Percentiles rank a stretch among this genome's conserved stretches.
Evolutionary conservation across 2,329 filamentous ascomycete genomes (phyloP).

Genomic region (Pestalotiopsis sp.): DNA sequence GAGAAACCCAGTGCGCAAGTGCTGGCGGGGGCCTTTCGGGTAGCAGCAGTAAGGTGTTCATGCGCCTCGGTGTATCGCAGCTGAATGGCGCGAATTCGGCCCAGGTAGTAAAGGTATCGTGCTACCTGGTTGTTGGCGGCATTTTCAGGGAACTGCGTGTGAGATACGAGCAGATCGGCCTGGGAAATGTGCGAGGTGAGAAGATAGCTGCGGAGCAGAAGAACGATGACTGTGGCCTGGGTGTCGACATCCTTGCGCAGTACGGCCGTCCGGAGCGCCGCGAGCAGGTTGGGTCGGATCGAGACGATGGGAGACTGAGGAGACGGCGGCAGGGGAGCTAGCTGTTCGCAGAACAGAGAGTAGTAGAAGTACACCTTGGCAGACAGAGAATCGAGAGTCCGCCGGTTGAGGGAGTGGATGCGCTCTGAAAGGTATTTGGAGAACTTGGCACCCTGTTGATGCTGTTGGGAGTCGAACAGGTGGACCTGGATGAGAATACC

Average conservation of each 20-base stretch:
- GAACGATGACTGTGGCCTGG: constrained; percentile 93
- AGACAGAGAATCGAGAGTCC: constrained; percentile 89
- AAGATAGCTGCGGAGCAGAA: constrained; percentile 94
- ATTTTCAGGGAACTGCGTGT: constrained; percentile 91
- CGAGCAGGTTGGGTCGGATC: constrained; percentile 83
- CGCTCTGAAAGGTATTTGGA: constrained; percentile 81
- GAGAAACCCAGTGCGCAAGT: constrained; percentile 91
- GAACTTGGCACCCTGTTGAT: constrained; percentile 79
- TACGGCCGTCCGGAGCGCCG: constrained; percentile 91
- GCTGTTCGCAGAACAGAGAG: constrained; percentile 90
- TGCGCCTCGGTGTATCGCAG: constrained; percentile 96
- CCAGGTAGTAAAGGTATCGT: constrained; percentile 95
- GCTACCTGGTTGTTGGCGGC: constrained; percentile 98
- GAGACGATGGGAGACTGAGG: constrained; percentile 84
- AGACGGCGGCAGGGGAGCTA: constrained; percentile 84
- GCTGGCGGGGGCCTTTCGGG: constrained; percentile 90
- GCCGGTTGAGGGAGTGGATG: constrained; percentile 86
- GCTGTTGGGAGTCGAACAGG: constrained; percentile 82
- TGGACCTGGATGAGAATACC: constrained; percentile 85
- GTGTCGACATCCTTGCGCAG: constrained; percentile 95
- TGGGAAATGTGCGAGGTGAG: constrained; percentile 95
- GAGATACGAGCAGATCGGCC: constrained; percentile 91
- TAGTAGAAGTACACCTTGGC: constrained; percentile 99
- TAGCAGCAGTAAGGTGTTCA: constrained; percentile 89
- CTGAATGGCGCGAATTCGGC: constrained; percentile 94